A percentile compares a stretch with the other conserved stretches of the same genome.
Evolutionary conservation across 176 grass and related monocot genomes (phyloP).

Genomic region (Leersia perrieri): DNA sequence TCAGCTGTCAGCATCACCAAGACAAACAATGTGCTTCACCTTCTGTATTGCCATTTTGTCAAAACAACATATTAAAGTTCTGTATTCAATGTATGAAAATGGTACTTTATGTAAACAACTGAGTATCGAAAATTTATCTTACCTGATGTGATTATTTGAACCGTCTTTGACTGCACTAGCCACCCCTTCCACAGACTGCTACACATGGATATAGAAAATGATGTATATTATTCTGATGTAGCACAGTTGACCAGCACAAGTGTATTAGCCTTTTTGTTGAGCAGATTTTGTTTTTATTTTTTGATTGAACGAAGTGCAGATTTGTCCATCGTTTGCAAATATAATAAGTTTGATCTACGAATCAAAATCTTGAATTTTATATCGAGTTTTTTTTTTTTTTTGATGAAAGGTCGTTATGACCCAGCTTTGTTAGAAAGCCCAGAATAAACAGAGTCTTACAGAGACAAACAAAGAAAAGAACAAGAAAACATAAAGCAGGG

Average conservation of each 20-base stretch:
- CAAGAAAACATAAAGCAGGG: too few species aligned
- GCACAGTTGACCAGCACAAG: background rate
- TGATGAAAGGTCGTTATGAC: too few species aligned
- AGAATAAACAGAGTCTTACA: too few species aligned
- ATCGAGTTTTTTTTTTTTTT: too few species aligned
- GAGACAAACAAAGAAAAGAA: too few species aligned
- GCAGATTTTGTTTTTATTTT: too few species aligned
- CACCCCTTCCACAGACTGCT: background rate
- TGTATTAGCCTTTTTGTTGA: too few species aligned
- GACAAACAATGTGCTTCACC: background rate
- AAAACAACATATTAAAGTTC: background rate
- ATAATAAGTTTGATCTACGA: too few species aligned
- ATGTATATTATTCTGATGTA: background rate
- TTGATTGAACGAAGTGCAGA: too few species aligned
- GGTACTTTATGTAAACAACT: background rate
- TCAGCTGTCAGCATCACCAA: background rate
- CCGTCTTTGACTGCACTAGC: background rate
- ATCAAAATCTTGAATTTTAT: too few species aligned
- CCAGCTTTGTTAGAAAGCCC: too few species aligned
- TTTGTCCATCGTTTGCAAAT: too few species aligned
- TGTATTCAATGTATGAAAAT: background rate
- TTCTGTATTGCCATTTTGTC: background rate
- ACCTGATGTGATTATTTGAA: conserved; percentile 8
- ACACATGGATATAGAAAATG: background rate
- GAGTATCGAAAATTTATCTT: background rate